Percentiles rank a stretch among this genome's conserved stretches.
phyloP scores from a whole-genome alignment of 768 basidiomycete genomes.

The Tricholomella constricta region DNA sequence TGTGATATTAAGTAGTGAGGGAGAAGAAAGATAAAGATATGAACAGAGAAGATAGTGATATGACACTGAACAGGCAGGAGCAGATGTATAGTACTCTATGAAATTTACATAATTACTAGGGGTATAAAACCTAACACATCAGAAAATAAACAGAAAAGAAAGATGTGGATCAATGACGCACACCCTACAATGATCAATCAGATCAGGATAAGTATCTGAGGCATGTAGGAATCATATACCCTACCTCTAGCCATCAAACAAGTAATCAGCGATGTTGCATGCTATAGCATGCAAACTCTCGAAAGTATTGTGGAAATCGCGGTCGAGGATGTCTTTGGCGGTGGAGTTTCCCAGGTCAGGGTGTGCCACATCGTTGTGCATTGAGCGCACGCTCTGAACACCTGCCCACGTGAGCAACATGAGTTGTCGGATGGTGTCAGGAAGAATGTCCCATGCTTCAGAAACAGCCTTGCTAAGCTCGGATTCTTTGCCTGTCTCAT shows the following conservation, averaged over 20 bases:
- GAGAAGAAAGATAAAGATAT: too few species aligned
- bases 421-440: conserved; percentile 11
- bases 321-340: conserved; percentile 11
- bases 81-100: too few species aligned
- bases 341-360: conserved; percentile 6
- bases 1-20: too few species aligned
- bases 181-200: too few species aligned
- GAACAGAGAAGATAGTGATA: too few species aligned
- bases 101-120: too few species aligned
- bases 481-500: conserved; percentile 8
- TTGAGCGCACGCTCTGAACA: conserved; percentile 6
- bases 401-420: conserved; percentile 13
- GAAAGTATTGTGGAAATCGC: conserved; percentile 8
- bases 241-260: neutral
- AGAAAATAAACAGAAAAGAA: too few species aligned
- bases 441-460: conserved; percentile 11
- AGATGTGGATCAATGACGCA: too few species aligned
- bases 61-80: too few species aligned
- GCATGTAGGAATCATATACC: too few species aligned
- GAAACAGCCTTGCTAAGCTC: conserved; percentile 7
- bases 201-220: too few species aligned
- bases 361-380: conserved; percentile 1
- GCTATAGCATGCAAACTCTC: conserved; percentile 6
- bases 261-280: neutral
- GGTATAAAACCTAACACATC: too few species aligned